Base-by-base conservation (phyloP, 805 yeast species). In the Debaryomyces castellii region DNA sequence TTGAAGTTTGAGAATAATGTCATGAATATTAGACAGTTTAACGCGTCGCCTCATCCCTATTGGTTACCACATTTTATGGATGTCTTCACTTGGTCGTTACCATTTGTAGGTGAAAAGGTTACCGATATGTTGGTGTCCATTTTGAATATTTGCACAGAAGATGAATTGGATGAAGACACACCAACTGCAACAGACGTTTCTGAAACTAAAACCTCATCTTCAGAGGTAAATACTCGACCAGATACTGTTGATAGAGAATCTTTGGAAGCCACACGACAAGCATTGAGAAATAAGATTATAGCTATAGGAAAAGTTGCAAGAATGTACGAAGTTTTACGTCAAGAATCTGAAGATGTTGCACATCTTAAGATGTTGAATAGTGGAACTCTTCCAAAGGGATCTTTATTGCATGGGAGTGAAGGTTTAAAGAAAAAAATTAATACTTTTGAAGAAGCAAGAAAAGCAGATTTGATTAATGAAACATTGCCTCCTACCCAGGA, bases 41-140 rank as follows among this genome's bases (percentile, higher is more conserved):
- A 91, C 66, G 70, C 85, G 58, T 83, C 90, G 23, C 96, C 96
- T 4, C 98, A 92, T 67, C 99, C 99, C 1, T 92, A 94, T 68
- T 90, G 96, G 89, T 74, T 94, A 54, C 98, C 98, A 6, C 90
- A 90, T 64, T 89, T 91, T 58, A 89, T 91, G 96, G 97, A 94
- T 64, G 96, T 92, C 5, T 92, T 92, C 66, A 86, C 96, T 9
- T 94, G 98, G 98, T 88, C 97, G 1, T 73, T 92, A 46, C 99
- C 98, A 6, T 92, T 94, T 71, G 97, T 94, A 20, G 98, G 97
- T 17, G 97, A 92, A 63, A 89, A 94, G 60, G 87, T 91, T 44
- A 88, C 96, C 11, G 98, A 94, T 62, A 91, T 92, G 86, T 76
- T 92, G 60, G 87, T 89, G 18, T 81, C 94, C 0, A 87, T 92